Conservation (phyloP, 169 alveolate species). For the Plasmodium berghei region DNA sequence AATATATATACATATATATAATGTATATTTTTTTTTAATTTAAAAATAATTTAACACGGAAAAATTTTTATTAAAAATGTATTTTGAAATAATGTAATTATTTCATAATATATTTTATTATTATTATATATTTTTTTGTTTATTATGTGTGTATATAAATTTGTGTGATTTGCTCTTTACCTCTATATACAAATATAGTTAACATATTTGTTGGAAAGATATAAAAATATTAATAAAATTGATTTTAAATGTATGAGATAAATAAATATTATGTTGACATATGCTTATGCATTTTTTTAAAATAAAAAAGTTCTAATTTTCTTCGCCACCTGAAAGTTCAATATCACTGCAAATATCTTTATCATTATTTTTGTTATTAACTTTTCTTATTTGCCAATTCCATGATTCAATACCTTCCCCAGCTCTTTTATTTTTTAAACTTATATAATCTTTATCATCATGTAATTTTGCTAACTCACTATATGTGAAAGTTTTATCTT, state of each 20-base stretch:
- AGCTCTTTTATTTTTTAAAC: conserved; percentile 81
- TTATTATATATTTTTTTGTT: background rate
- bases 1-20: background rate
- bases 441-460: conserved; percentile 78
- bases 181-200: background rate
- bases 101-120: conserved; percentile 1
- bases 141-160: conserved; percentile 4
- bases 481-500: conserved; percentile 77
- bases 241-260: too few species aligned
- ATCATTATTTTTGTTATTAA: conserved; percentile 41
- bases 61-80: conserved; percentile 18
- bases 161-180: background rate
- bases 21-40: conserved; percentile 10
- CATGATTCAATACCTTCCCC: conserved; percentile 86
- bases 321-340: conserved; percentile 36
- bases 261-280: too few species aligned
- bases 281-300: too few species aligned
- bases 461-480: conserved; percentile 75
- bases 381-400: conserved; percentile 86
- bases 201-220: too few species aligned
- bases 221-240: too few species aligned
- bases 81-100: background rate
- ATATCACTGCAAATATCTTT: conserved; percentile 69
- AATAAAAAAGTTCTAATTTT: background rate
- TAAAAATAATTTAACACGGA: conserved; percentile 40